Percentiles rank a stretch among this genome's conserved stretches.
Evolutionary conservation across 1,139 yeast species (phyloP).

Genomic region (Trichomonascaceae sp.): DNA sequence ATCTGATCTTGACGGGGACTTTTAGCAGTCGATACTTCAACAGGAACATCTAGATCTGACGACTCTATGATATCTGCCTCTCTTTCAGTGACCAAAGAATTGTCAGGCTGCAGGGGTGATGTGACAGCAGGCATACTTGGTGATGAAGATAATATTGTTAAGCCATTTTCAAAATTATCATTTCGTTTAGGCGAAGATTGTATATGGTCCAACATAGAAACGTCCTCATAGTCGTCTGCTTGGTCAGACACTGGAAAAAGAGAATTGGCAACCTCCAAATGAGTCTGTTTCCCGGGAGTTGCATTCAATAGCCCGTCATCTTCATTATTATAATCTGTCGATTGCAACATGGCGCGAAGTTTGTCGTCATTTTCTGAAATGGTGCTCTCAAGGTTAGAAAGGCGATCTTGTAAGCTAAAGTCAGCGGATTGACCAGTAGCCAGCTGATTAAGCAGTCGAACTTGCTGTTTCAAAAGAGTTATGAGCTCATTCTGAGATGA

Average conservation of each 20-base stretch:
- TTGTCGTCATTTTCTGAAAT: neutral
- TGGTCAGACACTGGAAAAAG: neutral
- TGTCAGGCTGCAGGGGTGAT: neutral
- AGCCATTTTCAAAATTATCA: neutral
- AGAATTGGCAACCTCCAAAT: neutral
- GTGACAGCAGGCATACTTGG: neutral
- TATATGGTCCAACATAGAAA: neutral
- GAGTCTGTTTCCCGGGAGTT: neutral
- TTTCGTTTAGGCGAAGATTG: neutral
- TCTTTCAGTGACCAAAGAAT: neutral
- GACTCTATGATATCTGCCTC: neutral
- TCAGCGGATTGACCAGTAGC: neutral
- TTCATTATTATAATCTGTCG: neutral
- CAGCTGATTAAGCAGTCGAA: neutral
- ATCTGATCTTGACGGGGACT: neutral
- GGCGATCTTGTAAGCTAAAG: neutral
- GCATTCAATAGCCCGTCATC: neutral
- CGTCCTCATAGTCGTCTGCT: neutral
- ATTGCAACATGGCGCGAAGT: neutral
- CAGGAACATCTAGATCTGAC: neutral
- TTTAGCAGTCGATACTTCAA: neutral
- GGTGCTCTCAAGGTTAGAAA: neutral
- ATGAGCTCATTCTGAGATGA: constrained; percentile 3
- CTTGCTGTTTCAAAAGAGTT: constrained; percentile 3
- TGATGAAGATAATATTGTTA: constrained; percentile 1